Base-by-base conservation (phyloP, 257 asterid species). In the Ehretia macrophylla region DNA sequence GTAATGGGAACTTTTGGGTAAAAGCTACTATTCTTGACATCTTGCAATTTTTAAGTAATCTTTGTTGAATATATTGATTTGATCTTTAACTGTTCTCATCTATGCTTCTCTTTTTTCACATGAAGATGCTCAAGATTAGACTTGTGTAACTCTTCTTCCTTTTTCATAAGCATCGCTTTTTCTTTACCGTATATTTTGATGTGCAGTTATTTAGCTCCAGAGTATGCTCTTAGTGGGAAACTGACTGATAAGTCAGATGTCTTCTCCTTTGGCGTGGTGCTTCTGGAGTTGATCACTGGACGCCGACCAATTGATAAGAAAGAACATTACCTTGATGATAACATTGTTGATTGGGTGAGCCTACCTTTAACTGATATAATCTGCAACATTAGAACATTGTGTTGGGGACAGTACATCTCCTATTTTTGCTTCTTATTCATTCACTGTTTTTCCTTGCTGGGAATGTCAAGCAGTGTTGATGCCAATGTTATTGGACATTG, bases 1-100 rank as follows among this genome's bases (percentile, higher is more conserved):
- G 95, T 90, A 17, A 90, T 90, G 97, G 97, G 97, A 72, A 90
- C 97, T 66, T 90, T 84, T 45, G 97, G 97, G 96, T 90, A 77
- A 69, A 80, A 53, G 35, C 37, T 44, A 10, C 14, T 38, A 8
- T 52, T 32, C 37, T 1, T 59, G 37, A 39, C 65, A 13, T 59
- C 45, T 49, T 49, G 39, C 35, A 70, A 21, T 17, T 51, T 60
- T 62, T 37, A 40, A 47, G 27, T 53, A 58, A 55, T 46, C 20
- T 10, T 11, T 8, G 13, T 3, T 14, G 19, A 5, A 12, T 57
- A 17, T 40, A 35, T 56, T 9, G 17, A 45, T 21, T 5, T 44
- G 17, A 32, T 48, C 35, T 51, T 40, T 20, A 39, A 37, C 11
- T 5, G 1, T 27, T 46, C 19, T 14, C 4, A 23, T 23, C 19